phyloP scores from a whole-genome alignment of 345 rosid genomes.

The Camelina hispida region DNA sequence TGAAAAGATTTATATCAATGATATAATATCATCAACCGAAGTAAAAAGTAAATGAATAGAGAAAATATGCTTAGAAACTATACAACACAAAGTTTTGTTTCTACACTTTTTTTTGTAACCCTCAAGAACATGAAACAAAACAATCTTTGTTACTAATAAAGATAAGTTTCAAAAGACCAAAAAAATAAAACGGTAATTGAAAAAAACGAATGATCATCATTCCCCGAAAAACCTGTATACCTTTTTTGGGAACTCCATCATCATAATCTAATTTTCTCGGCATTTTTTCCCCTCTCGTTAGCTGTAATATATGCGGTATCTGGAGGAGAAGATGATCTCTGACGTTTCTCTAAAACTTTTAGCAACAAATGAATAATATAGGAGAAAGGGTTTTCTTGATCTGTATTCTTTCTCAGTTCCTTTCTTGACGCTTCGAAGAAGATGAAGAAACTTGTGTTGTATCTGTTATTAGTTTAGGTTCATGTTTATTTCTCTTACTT shows the following conservation, averaged over 20 bases:
- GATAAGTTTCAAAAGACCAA: conserved; percentile 25
- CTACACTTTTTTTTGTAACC: conserved; percentile 37
- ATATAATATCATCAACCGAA: not conserved
- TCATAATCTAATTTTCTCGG: conserved; percentile 19
- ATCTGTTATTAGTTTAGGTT: conserved; percentile 51
- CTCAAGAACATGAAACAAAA: conserved; percentile 36
- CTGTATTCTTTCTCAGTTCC: conserved; percentile 40
- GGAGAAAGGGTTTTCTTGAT: not conserved
- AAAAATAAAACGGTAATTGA: not conserved
- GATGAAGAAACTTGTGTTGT: conserved; percentile 49
- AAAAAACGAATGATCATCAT: conserved; percentile 35
- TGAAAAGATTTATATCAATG: no score
- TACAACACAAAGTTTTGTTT: conserved; percentile 40
- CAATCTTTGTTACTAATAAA: conserved; percentile 29
- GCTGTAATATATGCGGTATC: conserved; percentile 36
- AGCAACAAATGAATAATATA: conserved; percentile 43
- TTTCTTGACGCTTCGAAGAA: conserved; percentile 56
- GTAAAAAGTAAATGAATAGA: no score
- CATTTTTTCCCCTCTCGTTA: conserved; percentile 7
- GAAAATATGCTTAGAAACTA: no score
- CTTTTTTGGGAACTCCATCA: conserved; percentile 28
- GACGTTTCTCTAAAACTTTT: conserved; percentile 33
- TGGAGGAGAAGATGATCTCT: conserved; percentile 44
- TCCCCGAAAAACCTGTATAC: conserved; percentile 40
- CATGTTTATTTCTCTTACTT: conserved; percentile 76